Evolutionary conservation across 2,329 filamentous ascomycete species (phyloP), one percentile per base, ranked within the genome.

Genomic region (Colletotrichum cuscutae): DNA sequence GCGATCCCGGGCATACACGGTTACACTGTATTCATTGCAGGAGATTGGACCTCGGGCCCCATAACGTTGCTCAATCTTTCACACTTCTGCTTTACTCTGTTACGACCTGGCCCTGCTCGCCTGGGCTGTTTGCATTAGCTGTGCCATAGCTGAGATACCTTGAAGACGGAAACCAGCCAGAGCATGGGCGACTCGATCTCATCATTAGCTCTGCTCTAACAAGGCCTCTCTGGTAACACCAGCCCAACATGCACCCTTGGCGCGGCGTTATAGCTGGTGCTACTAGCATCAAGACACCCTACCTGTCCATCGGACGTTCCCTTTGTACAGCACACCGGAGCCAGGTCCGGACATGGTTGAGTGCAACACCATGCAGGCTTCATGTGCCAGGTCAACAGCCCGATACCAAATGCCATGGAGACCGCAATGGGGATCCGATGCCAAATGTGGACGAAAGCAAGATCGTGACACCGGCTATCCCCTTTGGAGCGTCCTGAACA

Each of bases 271-370:
- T 22, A 32, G 28, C 49, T 54, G 5, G 7, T 7, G 9, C 13
- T 32, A 46, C 42, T 52, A 6, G 11, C 37, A 52, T 62, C 7
- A 13, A 63, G 24, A n/a, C 2, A 9, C 42, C 46, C 12, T 63
- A 32, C n/a, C 26, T 11, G 30, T 22, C 30, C 15, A 7, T 61
- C 22, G 15, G n/a, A 58, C 63, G 15, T 28, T n/a, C 35, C 24
- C 24, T 62, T 9, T n/a, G 22, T 8, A n/a, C 65, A 56, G 57
- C 49, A 56, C 32, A 46, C 49, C 65, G 58, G 66, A 68, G 58
- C 26, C 49, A 63, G 49, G 42, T 49, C 66, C 66, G 66, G 32
- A 32, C 13, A 12, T 26, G 11, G 11, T 22, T 69, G 63, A 26
- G 37, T 67, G 57, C 15, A 37, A 61, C 46, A 30, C n/a, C 26